A percentile compares a stretch with the other conserved stretches of the same genome.
Conservation (phyloP, 257 asterid genomes). For the Solanum sparsipilum region DNA sequence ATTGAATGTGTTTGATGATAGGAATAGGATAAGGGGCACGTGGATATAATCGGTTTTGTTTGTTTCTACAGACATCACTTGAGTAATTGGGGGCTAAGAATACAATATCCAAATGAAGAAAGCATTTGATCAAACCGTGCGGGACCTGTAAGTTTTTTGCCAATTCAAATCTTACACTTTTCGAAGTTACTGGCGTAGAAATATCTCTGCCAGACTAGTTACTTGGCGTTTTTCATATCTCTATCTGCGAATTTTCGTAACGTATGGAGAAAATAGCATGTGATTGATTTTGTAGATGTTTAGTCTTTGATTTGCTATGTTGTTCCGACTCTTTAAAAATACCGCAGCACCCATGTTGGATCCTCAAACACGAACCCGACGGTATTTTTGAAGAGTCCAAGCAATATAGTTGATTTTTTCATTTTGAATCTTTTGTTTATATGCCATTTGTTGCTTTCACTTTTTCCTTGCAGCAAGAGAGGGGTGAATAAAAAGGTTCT, state of each 20-base stretch:
- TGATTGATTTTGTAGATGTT: neutral
- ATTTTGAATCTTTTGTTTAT: neutral
- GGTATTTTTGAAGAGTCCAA: neutral
- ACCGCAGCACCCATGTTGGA: neutral
- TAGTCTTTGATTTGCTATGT: constrained; percentile 1
- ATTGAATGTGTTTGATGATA: neutral
- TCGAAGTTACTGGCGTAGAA: too few species aligned
- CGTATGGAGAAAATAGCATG: neutral
- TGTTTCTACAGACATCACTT: neutral
- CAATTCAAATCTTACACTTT: neutral
- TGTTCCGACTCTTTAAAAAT: neutral
- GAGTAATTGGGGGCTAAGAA: neutral
- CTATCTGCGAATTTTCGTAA: neutral
- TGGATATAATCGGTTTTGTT: neutral
- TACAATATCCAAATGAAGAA: constrained; percentile 50
- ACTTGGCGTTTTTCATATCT: neutral
- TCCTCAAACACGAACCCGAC: neutral
- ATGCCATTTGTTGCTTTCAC: constrained; percentile 3
- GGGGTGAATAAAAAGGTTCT: constrained; percentile 85
- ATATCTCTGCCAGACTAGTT: neutral
- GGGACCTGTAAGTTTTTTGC: constrained; percentile 59
- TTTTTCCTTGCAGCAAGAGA: constrained; percentile 60
- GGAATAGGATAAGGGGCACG: neutral
- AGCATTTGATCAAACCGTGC: constrained; percentile 77
- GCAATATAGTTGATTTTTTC: neutral